Base-by-base conservation (phyloP, 371 early-diverging fungal genomes). In the Mucor velutinosus region DNA sequence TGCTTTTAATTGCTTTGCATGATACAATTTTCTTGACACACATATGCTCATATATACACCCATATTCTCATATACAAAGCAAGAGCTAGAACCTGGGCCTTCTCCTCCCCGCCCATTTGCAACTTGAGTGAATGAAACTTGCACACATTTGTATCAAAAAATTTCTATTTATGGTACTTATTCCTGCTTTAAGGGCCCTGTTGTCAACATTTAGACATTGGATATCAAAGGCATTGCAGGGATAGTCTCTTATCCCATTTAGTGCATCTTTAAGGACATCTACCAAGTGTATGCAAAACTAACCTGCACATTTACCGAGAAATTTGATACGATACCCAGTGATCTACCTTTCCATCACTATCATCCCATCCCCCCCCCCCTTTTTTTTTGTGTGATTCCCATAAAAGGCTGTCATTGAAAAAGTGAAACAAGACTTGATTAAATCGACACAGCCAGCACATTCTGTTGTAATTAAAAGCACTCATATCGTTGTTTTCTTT, bases 121-220 rank as follows among this genome's bases (percentile, higher is more conserved):
- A 53, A 53, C 12, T 11, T 1, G 37, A 37, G 14, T 37, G 37
- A 37, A 8, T 12, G 14, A 14, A 37, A 14, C 37, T 14, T 37
- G 37, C 14, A 37, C 37, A 37, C 23, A 25, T 21, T 25, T 15
- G 10, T 23, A 29, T 60, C 27, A 8, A 60, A 41, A 25, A 43
- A 41, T 61, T 61, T n/a, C 63, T 32, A 63, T 55, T 37, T 63
- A 35, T 25, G 37, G 63, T 51, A 63, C 11, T 63, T 55, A 51
- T 63, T 63, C 63, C 63, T 63, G 63, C 63, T 55, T 63, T 45
- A 45, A 45, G 45, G 45, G 37, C 37, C n/a, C n/a, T 45, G 45
- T 55, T 55, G 41, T 57, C 3, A 27, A 57, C 57, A 32, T 57
- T 27, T 30, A 5, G 4, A 5, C 3, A 14, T 21, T 53, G 4